Percentiles rank a stretch among this genome's conserved stretches.
phyloP scores from a whole-genome alignment of 2,329 filamentous ascomycete species.

The Penicillium sp. region DNA sequence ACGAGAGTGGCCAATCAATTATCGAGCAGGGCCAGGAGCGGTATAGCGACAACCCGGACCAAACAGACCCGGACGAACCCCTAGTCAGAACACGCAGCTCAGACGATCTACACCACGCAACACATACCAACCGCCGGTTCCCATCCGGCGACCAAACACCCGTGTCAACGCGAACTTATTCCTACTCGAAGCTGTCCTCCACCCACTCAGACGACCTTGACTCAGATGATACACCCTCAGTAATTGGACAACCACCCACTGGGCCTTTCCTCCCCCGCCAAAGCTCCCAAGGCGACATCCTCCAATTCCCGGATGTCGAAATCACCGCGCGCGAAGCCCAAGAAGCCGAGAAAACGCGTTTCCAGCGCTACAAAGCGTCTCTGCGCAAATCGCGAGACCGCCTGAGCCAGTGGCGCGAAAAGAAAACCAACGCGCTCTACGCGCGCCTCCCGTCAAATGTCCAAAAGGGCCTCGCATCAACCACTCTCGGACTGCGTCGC shows the following conservation, averaged over 20 bases:
- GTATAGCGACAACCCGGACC: conserved; percentile 44
- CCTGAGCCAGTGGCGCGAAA: conserved; percentile 22
- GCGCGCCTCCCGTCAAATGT: conserved; percentile 52
- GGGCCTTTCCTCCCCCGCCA: conserved; percentile 41
- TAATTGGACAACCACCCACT: conserved; percentile 34
- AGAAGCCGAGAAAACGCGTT: conserved; percentile 26
- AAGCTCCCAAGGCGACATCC: conserved; percentile 55
- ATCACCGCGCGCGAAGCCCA: conserved; percentile 28
- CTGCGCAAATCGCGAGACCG: conserved; percentile 21
- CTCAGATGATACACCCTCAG: conserved; percentile 21
- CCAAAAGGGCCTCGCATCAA: conserved; percentile 51
- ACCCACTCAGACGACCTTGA: conserved; percentile 20
- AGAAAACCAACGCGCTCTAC: conserved; percentile 41
- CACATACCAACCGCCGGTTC: conserved; percentile 27
- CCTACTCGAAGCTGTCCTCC: conserved; percentile 37
- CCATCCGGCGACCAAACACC: conserved; percentile 45
- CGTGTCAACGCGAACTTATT: conserved; percentile 33
- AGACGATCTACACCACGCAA: conserved; percentile 27
- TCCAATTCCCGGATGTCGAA: conserved; percentile 55
- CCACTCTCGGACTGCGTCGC: conserved; percentile 44
- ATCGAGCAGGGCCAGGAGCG: conserved; percentile 42
- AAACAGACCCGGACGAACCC: conserved; percentile 40
- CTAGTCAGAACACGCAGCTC: conserved; percentile 35
- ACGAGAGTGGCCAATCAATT: conserved; percentile 30
- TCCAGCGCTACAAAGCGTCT: conserved; percentile 31